Conservation (phyloP, 768 basidiomycete species). For the Mycena galericulata region DNA sequence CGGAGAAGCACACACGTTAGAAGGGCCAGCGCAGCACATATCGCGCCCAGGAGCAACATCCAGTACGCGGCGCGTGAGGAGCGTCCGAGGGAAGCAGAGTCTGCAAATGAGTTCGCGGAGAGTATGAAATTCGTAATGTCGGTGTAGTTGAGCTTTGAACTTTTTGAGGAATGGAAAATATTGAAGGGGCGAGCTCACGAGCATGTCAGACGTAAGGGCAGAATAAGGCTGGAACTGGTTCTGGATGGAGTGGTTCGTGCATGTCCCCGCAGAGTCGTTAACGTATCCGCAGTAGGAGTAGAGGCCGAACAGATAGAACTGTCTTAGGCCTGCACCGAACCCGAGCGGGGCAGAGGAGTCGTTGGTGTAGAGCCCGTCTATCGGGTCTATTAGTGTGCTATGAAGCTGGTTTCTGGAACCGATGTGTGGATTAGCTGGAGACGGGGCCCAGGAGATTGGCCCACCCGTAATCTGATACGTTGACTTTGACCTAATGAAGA, state of each 20-base stretch:
- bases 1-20: slow-evolving; percentile 64
- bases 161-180: too few relatives aligned
- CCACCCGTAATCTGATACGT: slow-evolving; percentile 80
- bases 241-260: slow-evolving; percentile 71
- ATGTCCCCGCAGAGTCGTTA: slow-evolving; percentile 68
- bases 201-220: slow-evolving; percentile 76
- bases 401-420: slow-evolving; percentile 62
- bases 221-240: slow-evolving; percentile 74
- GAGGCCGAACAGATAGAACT: slow-evolving; percentile 82
- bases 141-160: slow-evolving; percentile 61
- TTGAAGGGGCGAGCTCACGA: neutral
- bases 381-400: slow-evolving; percentile 65
- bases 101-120: slow-evolving; percentile 62
- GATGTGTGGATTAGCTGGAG: slow-evolving; percentile 1
- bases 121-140: slow-evolving; percentile 66
- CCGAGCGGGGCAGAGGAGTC: slow-evolving; percentile 75
- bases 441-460: slow-evolving; percentile 37
- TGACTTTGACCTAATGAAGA: slow-evolving; percentile 67
- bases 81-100: slow-evolving; percentile 71
- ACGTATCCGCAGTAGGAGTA: slow-evolving; percentile 85
- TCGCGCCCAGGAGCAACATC: slow-evolving; percentile 78
- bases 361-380: slow-evolving; percentile 72
- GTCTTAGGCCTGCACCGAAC: slow-evolving; percentile 68
- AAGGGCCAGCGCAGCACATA: slow-evolving; percentile 73
- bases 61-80: slow-evolving; percentile 80